A percentile compares a stretch with the other conserved stretches of the same genome.
Evolutionary conservation across 805 yeast genomes (phyloP).

Genomic region (Candida tammaniensis): DNA sequence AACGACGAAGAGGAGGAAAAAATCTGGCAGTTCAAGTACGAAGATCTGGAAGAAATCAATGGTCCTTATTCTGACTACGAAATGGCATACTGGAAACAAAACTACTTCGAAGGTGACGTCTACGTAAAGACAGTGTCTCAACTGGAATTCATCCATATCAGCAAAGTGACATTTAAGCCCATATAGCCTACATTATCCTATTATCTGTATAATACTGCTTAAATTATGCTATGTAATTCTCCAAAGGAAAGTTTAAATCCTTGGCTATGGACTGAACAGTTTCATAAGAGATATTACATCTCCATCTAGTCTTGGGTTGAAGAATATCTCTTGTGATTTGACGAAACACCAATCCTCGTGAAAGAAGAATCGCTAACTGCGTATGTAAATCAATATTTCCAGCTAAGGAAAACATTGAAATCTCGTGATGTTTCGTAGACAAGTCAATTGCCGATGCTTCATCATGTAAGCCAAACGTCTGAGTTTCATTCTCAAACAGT

Average conservation of each 20-base stretch:
- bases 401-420: constrained; percentile 33
- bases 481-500: constrained; percentile 19
- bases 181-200: no score
- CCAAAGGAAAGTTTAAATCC: constrained; percentile 65
- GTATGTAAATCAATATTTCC: constrained; percentile 48
- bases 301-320: constrained; percentile 73
- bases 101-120: constrained; percentile 47
- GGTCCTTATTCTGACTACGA: constrained; percentile 53
- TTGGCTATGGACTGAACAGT: constrained; percentile 57
- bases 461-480: constrained; percentile 23
- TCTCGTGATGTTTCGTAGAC: constrained; percentile 30
- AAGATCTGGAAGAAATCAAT: constrained; percentile 37
- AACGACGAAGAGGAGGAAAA: constrained; percentile 29
- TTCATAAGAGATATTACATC: constrained; percentile 69
- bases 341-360: constrained; percentile 49
- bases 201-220: no score
- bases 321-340: constrained; percentile 50
- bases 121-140: constrained; percentile 35
- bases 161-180: constrained; percentile 19
- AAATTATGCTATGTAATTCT: constrained; percentile 51
- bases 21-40: constrained; percentile 40
- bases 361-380: constrained; percentile 57
- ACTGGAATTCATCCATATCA: constrained; percentile 22
- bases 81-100: constrained; percentile 53
- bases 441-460: constrained; percentile 32